phyloP scores from a whole-genome alignment of 108 stramenopile species.

The Mayamaea pseudoterrestris region DNA sequence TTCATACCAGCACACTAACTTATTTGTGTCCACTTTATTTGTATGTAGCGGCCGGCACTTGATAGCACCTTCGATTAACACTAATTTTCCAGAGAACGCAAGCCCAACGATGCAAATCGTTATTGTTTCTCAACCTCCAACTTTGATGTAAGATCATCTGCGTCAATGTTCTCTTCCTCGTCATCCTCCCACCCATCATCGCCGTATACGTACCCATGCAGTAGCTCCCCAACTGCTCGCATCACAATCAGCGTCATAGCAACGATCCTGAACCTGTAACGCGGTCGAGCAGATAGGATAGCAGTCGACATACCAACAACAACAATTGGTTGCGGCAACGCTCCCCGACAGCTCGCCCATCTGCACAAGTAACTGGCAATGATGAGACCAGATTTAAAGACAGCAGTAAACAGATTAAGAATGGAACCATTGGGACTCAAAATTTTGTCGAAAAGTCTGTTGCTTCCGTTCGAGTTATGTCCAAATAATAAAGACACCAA shows the following conservation, averaged over 20 bases:
- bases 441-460: neutral
- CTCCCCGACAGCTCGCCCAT: slow-evolving; percentile 9
- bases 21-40: too few species aligned
- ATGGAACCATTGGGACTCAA: neutral
- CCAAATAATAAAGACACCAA: neutral
- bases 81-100: too few species aligned
- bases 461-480: neutral
- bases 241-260: slow-evolving; percentile 36
- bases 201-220: slow-evolving; percentile 46
- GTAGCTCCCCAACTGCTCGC: slow-evolving; percentile 48
- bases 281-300: slow-evolving; percentile 24
- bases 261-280: slow-evolving; percentile 14
- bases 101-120: too few species aligned
- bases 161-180: neutral
- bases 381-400: neutral
- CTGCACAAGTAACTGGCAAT: neutral
- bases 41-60: neutral
- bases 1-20: too few species aligned
- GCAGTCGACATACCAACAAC: slow-evolving; percentile 26
- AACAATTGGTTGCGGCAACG: slow-evolving; percentile 50
- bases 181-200: slow-evolving; percentile 54
- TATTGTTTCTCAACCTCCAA: too few species aligned
- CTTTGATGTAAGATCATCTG: neutral
- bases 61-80: neutral
- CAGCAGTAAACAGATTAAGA: slow-evolving; percentile 1